Percentiles rank a stretch among this genome's conserved stretches.
Evolutionary conservation across 2,329 filamentous ascomycete species (phyloP).

Genomic region (Cercospora sesami): DNA sequence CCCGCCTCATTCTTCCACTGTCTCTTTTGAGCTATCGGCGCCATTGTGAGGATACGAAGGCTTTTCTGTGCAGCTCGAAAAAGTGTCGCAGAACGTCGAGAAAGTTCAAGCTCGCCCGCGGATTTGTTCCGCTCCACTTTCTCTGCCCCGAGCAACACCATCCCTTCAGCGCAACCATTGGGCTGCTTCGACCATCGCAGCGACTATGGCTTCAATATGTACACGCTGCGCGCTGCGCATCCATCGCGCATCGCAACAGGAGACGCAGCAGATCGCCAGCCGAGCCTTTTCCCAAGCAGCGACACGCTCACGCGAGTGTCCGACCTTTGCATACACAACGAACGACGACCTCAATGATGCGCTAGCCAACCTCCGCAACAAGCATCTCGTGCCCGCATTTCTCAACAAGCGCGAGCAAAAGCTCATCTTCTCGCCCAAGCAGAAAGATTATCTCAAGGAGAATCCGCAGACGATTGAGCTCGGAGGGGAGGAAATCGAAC

Average conservation of each 20-base stretch:
- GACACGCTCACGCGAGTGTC: constrained; percentile 33
- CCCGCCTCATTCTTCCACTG: constrained; percentile 59
- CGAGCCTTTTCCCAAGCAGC: constrained; percentile 34
- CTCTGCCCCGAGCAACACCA: not conserved
- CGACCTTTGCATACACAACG: constrained; percentile 45
- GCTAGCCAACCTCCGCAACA: constrained; percentile 45
- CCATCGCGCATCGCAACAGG: constrained; percentile 29
- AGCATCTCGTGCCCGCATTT: constrained; percentile 48
- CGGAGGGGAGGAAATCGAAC: constrained; percentile 43
- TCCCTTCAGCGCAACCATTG: not conserved
- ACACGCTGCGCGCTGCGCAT: constrained; percentile 38
- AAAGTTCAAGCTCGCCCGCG: constrained; percentile 6
- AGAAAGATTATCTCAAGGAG: constrained; percentile 45
- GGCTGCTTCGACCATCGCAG: not conserved
- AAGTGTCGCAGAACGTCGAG: not conserved
- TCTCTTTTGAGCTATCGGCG: constrained; percentile 29
- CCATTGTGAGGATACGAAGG: constrained; percentile 25
- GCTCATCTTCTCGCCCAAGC: constrained; percentile 46
- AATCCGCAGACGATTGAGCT: constrained; percentile 47
- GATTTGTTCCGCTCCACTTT: constrained; percentile 3
- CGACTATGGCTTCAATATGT: constrained; percentile 32
- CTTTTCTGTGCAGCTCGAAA: not conserved
- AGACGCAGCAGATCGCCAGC: constrained; percentile 17
- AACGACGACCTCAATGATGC: constrained; percentile 44
- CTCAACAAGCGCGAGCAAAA: constrained; percentile 44